phyloP scores from a whole-genome alignment of 345 rosid genomes.

The Corymbia maculata region DNA sequence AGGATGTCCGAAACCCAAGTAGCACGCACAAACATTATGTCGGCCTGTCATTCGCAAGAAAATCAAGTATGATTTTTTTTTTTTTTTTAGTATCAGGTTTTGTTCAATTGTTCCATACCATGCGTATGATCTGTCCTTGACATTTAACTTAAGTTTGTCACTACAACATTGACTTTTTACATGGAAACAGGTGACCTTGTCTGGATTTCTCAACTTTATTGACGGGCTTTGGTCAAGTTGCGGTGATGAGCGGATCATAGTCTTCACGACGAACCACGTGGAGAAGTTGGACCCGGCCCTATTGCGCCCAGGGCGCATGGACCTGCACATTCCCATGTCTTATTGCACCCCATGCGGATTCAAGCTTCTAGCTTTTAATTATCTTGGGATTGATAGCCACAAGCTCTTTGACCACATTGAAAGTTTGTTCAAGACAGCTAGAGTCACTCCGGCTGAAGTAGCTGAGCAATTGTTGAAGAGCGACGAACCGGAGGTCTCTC shows the following conservation, averaged over 20 bases:
- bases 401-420: conserved; percentile 14
- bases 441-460: conserved; percentile 39
- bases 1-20: neutral
- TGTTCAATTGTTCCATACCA: neutral
- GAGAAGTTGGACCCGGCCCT: conserved; percentile 64
- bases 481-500: conserved; percentile 17
- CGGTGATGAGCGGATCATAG: conserved; percentile 65
- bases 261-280: conserved; percentile 70
- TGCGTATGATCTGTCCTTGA: neutral
- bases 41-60: neutral
- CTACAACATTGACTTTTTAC: too few species aligned
- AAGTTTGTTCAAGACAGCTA: conserved; percentile 1
- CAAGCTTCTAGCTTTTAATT: conserved; percentile 35
- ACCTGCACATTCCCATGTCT: conserved; percentile 78
- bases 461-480: conserved; percentile 35
- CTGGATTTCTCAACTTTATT: conserved; percentile 53
- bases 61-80: neutral
- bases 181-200: conserved; percentile 22
- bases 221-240: conserved; percentile 76
- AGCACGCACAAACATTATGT: neutral
- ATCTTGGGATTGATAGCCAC: conserved; percentile 17
- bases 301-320: conserved; percentile 78
- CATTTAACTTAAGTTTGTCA: too few species aligned
- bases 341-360: conserved; percentile 47
- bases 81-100: neutral